phyloP scores from a whole-genome alignment of 2,329 filamentous ascomycete species.

The Gnomoniopsis smithogilvyi region DNA sequence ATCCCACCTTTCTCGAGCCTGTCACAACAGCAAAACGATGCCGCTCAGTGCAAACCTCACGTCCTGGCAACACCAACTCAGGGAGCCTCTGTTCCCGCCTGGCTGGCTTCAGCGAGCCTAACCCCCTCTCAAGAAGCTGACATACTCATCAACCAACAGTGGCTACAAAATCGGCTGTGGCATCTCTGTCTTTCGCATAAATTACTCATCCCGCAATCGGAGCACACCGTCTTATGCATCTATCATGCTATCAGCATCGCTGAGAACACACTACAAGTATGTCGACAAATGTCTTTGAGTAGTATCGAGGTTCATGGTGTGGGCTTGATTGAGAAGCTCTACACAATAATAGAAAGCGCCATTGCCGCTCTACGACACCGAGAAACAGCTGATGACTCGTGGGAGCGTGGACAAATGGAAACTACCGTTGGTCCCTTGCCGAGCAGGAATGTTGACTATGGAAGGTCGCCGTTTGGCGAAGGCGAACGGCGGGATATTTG shows the following conservation, averaged over 20 bases:
- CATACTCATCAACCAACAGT: slow-evolving; percentile 11
- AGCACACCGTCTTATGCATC: slow-evolving; percentile 6
- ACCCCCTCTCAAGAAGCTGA: slow-evolving; percentile 11
- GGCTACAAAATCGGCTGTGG: slow-evolving; percentile 12
- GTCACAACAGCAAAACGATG: not conserved
- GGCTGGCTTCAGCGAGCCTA: not conserved
- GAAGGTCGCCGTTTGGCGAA: not conserved
- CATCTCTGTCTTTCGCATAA: slow-evolving; percentile 11
- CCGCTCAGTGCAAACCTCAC: not conserved
- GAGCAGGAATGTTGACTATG: not conserved
- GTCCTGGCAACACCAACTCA: not conserved
- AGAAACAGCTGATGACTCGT: slow-evolving; percentile 6
- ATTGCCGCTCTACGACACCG: slow-evolving; percentile 8
- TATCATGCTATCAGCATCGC: slow-evolving; percentile 9
- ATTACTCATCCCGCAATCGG: slow-evolving; percentile 8
- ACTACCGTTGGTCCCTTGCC: not conserved
- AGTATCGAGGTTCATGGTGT: slow-evolving; percentile 12
- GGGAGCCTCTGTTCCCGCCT: not conserved
- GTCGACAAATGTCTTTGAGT: slow-evolving; percentile 3
- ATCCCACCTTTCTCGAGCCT: not conserved
- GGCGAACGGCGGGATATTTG: not conserved
- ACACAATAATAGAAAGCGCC: slow-evolving; percentile 10
- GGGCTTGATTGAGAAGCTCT: slow-evolving; percentile 12
- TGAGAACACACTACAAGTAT: slow-evolving; percentile 6
- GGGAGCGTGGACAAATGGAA: not conserved